Base-by-base conservation (phyloP, 345 rosid species). In the Streptanthus diversifolius region DNA sequence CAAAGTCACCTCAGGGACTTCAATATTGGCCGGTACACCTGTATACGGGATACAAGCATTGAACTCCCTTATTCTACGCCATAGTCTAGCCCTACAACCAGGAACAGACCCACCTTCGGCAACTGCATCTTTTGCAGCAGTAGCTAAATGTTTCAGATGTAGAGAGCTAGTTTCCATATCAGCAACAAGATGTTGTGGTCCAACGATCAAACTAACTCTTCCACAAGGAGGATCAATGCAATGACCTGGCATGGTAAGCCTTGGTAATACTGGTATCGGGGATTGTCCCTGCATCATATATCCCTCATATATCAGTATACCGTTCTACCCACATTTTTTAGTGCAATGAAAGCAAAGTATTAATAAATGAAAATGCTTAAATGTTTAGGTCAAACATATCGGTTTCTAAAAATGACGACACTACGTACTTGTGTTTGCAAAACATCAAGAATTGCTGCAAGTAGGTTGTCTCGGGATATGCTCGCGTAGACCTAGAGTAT, bases 61-160 rank as follows among this genome's bases (percentile, higher is more conserved):
- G 85, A 95, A 95, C 82, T 95, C 98, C 81, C 97, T 89, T 77
- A 95, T 90, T 80, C 99, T 88, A 53, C 99, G 98, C 99, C 99
- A 95, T 63, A 95, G 68, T 75, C 82, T 91, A 76, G 99, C 99
- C 81, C 96, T 87, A 62, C 92, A 88, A 72, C 99, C 99, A 66
- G 97, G 96, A 67, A 95, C 75, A 15, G 95, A 90, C 67, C 98
- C 98, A 79, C 98, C 93, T 85, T 95, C 98, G 58, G 93, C 87
- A 80, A 91, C 98, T 41, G 99, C 98, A 85, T 95, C 99, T 85
- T 88, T 95, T 66, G 99, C 99, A 77, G 97, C 90, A 40, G 90
- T 85, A 72, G 98, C 95, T 79, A 95, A 83, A 80, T 95, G 99
- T 77, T 91, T 91, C 87, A 95, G 83, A 83, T 95, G 96, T 88